Evolutionary conservation across 2,329 filamentous ascomycete genomes (phyloP).

Genomic region (Alternaria arbusti): DNA sequence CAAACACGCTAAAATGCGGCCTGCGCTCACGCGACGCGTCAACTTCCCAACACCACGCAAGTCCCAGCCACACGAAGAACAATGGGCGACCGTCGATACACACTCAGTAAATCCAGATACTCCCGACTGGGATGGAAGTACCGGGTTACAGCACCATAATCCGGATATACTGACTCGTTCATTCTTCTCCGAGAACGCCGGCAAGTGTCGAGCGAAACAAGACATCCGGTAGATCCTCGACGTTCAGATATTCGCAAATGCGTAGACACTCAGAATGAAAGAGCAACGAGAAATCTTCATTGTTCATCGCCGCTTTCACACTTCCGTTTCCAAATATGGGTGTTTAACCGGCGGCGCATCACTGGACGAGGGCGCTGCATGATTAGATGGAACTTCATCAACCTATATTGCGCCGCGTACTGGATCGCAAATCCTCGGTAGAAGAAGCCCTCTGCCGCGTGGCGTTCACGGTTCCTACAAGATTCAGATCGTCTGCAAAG

Average conservation of each 20-base stretch:
- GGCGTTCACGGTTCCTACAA: not conserved
- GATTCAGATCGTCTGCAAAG: not conserved
- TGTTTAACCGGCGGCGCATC: conserved; percentile 14
- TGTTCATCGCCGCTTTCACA: not conserved
- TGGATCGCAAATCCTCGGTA: not conserved
- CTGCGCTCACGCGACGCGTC: no score
- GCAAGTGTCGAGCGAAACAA: not conserved
- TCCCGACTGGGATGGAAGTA: no score
- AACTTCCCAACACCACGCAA: no score
- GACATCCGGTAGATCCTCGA: not conserved
- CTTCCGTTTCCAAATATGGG: not conserved
- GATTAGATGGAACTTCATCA: conserved; percentile 15
- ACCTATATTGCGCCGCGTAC: conserved; percentile 19
- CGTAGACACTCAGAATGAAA: not conserved
- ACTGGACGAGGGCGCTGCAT: conserved; percentile 9
- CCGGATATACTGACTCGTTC: no score
- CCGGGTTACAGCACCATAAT: no score
- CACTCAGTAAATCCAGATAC: no score
- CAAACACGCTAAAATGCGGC: no score
- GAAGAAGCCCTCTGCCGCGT: conserved; percentile 6
- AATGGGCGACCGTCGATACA: no score
- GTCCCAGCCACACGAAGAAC: no score
- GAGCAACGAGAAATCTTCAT: not conserved
- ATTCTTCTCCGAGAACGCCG: no score
- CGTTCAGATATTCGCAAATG: not conserved